Evolutionary conservation across 768 basidiomycete genomes (phyloP).

Genomic region (Russula griseocarnosa): DNA sequence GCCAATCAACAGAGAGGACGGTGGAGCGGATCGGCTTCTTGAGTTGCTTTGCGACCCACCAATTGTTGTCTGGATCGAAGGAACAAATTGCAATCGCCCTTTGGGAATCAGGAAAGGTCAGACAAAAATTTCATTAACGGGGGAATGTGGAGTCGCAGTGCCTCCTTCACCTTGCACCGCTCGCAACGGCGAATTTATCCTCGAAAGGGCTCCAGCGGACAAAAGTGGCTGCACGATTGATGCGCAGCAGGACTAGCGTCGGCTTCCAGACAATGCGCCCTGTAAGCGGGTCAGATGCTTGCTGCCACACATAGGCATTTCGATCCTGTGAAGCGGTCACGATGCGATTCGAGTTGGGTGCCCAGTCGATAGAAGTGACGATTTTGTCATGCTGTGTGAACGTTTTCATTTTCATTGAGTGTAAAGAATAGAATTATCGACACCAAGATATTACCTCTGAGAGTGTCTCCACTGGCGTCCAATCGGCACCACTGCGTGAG

Average conservation of each 20-base stretch:
- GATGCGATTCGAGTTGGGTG: slow-evolving; percentile 92
- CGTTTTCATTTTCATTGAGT: slow-evolving; percentile 1
- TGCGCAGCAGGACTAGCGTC: slow-evolving; percentile 88
- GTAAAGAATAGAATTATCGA: not conserved
- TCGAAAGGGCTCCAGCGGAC: slow-evolving; percentile 97
- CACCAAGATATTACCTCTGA: slow-evolving; percentile 58
- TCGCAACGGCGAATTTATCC: slow-evolving; percentile 98
- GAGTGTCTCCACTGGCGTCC: slow-evolving; percentile 70
- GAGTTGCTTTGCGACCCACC: slow-evolving; percentile 97
- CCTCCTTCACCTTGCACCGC: slow-evolving; percentile 74
- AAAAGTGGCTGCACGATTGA: slow-evolving; percentile 93
- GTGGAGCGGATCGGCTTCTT: slow-evolving; percentile 98
- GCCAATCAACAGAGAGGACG: slow-evolving; percentile 93
- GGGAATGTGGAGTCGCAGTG: not conserved
- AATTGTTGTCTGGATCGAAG: slow-evolving; percentile 96
- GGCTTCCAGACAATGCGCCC: slow-evolving; percentile 86
- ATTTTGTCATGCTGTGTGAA: slow-evolving; percentile 84
- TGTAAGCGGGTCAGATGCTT: slow-evolving; percentile 65
- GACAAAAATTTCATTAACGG: not conserved
- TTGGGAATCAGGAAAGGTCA: slow-evolving; percentile 5
- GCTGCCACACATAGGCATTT: slow-evolving; percentile 98
- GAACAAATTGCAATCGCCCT: slow-evolving; percentile 95
- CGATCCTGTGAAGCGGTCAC: slow-evolving; percentile 99
- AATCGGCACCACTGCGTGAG: slow-evolving; percentile 58
- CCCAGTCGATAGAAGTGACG: slow-evolving; percentile 99